These are phyloP conservation scores for Arachnomyces sp. DNA, from an alignment of 2,329 filamentous ascomycete species.

Conservation along the genomic window DNA sequence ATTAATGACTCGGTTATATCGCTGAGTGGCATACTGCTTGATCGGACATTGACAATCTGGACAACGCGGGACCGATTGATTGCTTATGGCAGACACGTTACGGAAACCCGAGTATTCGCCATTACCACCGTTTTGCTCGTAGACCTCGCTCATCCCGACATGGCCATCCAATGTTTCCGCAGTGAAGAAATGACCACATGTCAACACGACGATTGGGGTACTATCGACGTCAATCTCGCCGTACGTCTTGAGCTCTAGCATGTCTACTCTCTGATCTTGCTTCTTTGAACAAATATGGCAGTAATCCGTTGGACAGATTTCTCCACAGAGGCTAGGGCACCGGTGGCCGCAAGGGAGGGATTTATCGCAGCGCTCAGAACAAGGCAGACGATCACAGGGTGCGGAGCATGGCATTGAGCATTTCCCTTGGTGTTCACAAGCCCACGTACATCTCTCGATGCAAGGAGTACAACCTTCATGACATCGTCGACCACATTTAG, in stretches of 20 bases:
- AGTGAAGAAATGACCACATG: conserved; percentile 27
- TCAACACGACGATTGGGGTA: conserved; percentile 20
- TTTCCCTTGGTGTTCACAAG: conserved; percentile 25
- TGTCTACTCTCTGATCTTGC: conserved; percentile 17
- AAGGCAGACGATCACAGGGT: conserved; percentile 25
- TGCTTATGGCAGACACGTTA: conserved; percentile 19
- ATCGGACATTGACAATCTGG: conserved; percentile 27
- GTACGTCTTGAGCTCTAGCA: conserved; percentile 19
- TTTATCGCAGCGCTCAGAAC: conserved; percentile 21
- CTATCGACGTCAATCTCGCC: conserved; percentile 23
- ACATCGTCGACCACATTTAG: conserved; percentile 16
- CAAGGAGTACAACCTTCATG: conserved; percentile 22
- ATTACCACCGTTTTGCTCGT: conserved; percentile 7
- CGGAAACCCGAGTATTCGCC: conserved; percentile 18
- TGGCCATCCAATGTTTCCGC: conserved; percentile 22
- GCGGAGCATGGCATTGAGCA: conserved; percentile 31
- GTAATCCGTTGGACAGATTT: conserved; percentile 17
- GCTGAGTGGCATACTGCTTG: conserved; percentile 24
- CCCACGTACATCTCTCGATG: conserved; percentile 24
- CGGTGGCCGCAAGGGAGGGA: conserved; percentile 23
- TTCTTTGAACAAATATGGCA: conserved; percentile 20
- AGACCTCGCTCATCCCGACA: conserved; percentile 22
- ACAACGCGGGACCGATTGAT: conserved; percentile 22
- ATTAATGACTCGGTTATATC: conserved; percentile 33
- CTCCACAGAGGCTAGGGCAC: conserved; percentile 26